Evolutionary conservation across 805 yeast genomes (phyloP), one percentile per base, ranked within the genome.

Genomic region (Pichia occidentalis): DNA sequence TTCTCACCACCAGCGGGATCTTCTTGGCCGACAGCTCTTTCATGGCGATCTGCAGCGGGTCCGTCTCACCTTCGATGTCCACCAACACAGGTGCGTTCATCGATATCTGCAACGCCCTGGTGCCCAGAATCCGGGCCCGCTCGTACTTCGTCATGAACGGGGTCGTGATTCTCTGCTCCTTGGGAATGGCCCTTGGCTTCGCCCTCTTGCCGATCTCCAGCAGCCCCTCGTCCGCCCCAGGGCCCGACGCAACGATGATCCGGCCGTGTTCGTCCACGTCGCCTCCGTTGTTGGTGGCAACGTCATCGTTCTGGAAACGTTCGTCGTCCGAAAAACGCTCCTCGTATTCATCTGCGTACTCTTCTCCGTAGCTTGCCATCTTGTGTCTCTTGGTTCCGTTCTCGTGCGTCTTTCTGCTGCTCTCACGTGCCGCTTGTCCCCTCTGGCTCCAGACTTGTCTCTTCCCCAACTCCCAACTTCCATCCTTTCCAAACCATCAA

Each of bases 71-170:
- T 65, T 92, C 99, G 42, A 92, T 76, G 56, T 94, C 98, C 29
- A 92, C 98, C 57, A 92, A 73, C 3, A 92, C 97, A 2, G 98
- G 98, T 1, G 99, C 98, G 58, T 92, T 92, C 85, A 92, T 84
- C 20, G 97, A 86, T 53, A 92, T 90, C 63, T 92, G 99, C 48
- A 92, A 68, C 2, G 99, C 98, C 53, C 99, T 75, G 9, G 99
- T 92, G 20, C 99, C 99, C 54, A 92, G 73, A 44, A 92, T 86
- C 67, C 99, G 77, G 7, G 99, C 99, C 52, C 97, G 76, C 69
- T 92, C 99, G 61, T 92, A 92, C 59, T 94, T 92, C 41, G 99
- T 92, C 97, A 92, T 88, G 60, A 90, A 92, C 37, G 99, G 99
- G 5, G 99, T 92, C 11, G 99, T 92, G 20, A 87, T 73, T 62